Evolutionary conservation across 2,329 filamentous ascomycete genomes (phyloP), one percentile per base, ranked within the genome.

Genomic region (Aspergillus sojae): DNA sequence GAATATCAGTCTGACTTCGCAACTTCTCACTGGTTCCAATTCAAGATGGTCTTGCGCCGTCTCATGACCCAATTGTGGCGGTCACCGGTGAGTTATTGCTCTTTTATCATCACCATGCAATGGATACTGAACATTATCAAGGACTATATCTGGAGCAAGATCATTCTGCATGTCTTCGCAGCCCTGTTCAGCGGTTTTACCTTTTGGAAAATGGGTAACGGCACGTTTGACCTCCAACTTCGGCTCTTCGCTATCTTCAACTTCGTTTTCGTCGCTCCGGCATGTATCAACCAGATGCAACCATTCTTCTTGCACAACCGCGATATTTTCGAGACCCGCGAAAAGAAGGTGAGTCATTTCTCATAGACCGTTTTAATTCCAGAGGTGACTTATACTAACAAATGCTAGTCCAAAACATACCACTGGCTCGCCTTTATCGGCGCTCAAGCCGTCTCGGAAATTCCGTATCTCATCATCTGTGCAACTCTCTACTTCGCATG

Each of bases 141-240:
- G 70, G 77, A 79, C 28, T 83, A 82, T 61, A 73, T 81, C 63
- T 80, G 80, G 75, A 82, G 83, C 70, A 82, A 83, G 57, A 72
- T 82, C 1, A 75, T 80, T 0, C 77, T 89, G 1, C 86, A 89
- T 69, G 77, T 88, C 26, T 77, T 79, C 16, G 82, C 81, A 0
- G 85, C 82, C 0, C 80, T 89, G 0, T 87, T 88, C 77, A 88
- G 86, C 70, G 87, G 86, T 1, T 89, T 89, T 67, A 83, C 83
- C 0, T 89, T 88, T 71, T 89, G 86, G 85, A 84, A 82, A 73
- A 81, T 89, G 30, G 85, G 85, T 0, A 72, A 84, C 58, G 81
- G 79, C 0, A 79, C 85, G 0, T 78, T 74, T 14, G 84, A 84
- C 39, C 69, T 88, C 21, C 85, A 88, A 71, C 75, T 86, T 34